Conservation (phyloP, 495 filamentous ascomycete genomes). For the Hypoxylon crocopeplum region DNA sequence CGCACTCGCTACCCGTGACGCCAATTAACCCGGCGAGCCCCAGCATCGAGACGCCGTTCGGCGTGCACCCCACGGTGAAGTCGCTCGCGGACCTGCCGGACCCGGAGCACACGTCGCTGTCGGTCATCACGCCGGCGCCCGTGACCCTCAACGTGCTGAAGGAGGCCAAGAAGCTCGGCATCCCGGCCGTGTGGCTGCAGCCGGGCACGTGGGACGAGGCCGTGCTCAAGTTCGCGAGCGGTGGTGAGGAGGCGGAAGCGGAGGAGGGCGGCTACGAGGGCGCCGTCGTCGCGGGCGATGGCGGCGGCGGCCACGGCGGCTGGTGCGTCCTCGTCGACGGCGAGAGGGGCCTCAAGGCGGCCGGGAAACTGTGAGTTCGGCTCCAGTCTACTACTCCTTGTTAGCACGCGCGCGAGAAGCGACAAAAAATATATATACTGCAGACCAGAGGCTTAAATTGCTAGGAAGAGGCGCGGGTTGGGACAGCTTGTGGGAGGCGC, state of each 20-base stretch:
- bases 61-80: slow-evolving; percentile 67
- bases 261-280: slow-evolving; percentile 63
- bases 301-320: slow-evolving; percentile 53
- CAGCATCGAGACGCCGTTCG: slow-evolving; percentile 58
- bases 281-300: slow-evolving; percentile 69
- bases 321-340: too few relatives aligned
- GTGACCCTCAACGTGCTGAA: slow-evolving; percentile 72
- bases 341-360: too few relatives aligned
- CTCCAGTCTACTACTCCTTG: too few relatives aligned
- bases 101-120: slow-evolving; percentile 75
- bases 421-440: too few relatives aligned
- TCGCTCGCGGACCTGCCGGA: slow-evolving; percentile 67
- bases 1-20: slow-evolving; percentile 74
- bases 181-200: slow-evolving; percentile 88
- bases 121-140: slow-evolving; percentile 86
- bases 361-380: too few relatives aligned
- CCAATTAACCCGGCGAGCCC: slow-evolving; percentile 80
- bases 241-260: slow-evolving; percentile 49
- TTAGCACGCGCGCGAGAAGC: too few relatives aligned
- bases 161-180: slow-evolving; percentile 80
- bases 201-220: slow-evolving; percentile 84
- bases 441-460: too few relatives aligned
- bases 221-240: slow-evolving; percentile 72
- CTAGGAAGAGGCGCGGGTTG: too few relatives aligned
- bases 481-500: too few relatives aligned